Evolutionary conservation across 306 rosid genomes (phyloP).

Genomic region (Medicago arabica): DNA sequence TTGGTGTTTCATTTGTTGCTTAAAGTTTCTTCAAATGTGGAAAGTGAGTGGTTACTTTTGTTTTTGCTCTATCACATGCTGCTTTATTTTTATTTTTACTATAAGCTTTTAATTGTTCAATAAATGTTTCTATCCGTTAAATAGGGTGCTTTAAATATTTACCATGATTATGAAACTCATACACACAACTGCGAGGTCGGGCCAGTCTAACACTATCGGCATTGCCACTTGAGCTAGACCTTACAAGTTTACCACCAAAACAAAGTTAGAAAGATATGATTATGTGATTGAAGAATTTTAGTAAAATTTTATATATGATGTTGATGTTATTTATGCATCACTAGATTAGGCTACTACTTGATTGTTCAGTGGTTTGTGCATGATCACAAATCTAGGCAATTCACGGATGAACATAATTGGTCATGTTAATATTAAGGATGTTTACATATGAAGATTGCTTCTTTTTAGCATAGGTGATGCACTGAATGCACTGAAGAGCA

Average conservation of each 20-base stretch:
- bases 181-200: too few species aligned
- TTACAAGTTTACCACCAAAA: constrained; percentile 34
- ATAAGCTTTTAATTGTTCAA: too few species aligned
- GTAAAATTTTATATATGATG: constrained; percentile 20
- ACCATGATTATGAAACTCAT: background rate
- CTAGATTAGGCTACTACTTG: constrained; percentile 13
- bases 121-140: too few species aligned
- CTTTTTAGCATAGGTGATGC: constrained; percentile 74
- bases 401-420: background rate
- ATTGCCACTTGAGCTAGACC: constrained; percentile 7
- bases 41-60: constrained; percentile 60
- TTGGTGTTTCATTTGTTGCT: constrained; percentile 55
- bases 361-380: constrained; percentile 7
- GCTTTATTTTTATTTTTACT: too few species aligned
- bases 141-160: background rate
- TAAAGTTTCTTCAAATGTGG: constrained; percentile 61
- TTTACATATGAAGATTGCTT: constrained; percentile 36
- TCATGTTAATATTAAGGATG: too few species aligned
- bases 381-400: background rate
- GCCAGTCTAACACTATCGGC: too few species aligned
- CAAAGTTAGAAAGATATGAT: constrained; percentile 18
- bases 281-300: constrained; percentile 26
- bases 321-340: constrained; percentile 3
- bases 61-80: background rate
- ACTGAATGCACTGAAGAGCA: constrained; percentile 71